Percentiles rank a stretch among this genome's conserved stretches.
These are phyloP conservation scores for Bondarzewia mesenterica DNA, from an alignment of 1,284 basidiomycete genomes.

Conservation along the genomic window DNA sequence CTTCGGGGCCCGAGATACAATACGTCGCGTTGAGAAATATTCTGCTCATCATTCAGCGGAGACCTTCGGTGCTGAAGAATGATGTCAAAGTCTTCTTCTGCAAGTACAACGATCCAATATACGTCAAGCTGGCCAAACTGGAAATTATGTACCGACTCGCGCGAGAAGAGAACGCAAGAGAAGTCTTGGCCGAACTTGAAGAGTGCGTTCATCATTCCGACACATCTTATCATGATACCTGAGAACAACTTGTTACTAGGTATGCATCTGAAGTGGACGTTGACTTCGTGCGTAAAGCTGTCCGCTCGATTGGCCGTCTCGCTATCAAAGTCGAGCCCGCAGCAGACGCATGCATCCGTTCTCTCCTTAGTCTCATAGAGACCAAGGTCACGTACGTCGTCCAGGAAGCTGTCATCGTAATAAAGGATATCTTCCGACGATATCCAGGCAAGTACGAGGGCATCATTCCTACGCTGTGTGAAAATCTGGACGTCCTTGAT, in stretches of 20 bases:
- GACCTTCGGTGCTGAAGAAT: conserved; percentile 88
- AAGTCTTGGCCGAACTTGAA: conserved; percentile 89
- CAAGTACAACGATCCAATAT: conserved; percentile 99
- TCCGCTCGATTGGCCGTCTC: conserved; percentile 91
- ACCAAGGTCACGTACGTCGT: conserved; percentile 96
- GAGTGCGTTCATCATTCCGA: conserved; percentile 51
- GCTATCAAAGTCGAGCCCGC: conserved; percentile 95
- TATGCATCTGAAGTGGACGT: conserved; percentile 98
- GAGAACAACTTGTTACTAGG: conserved; percentile 30
- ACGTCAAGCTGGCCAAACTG: conserved; percentile 96
- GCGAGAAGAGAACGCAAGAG: conserved; percentile 82
- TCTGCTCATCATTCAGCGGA: conserved; percentile 90
- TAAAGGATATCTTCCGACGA: conserved; percentile 95
- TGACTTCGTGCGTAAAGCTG: conserved; percentile 96
- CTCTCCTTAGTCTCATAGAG: conserved; percentile 82
- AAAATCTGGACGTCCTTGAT: conserved; percentile 87
- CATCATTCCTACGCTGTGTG: conserved; percentile 88
- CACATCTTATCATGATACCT: background rate
- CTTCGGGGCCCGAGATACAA: conserved; percentile 96
- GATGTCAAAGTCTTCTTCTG: conserved; percentile 99
- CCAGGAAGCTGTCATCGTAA: conserved; percentile 95
- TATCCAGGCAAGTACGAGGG: conserved; percentile 97
- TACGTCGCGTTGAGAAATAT: conserved; percentile 98
- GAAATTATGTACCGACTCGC: conserved; percentile 98
- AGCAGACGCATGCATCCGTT: conserved; percentile 85